Base-by-base conservation (phyloP, 345 rosid genomes). In the Camelina laxa region DNA sequence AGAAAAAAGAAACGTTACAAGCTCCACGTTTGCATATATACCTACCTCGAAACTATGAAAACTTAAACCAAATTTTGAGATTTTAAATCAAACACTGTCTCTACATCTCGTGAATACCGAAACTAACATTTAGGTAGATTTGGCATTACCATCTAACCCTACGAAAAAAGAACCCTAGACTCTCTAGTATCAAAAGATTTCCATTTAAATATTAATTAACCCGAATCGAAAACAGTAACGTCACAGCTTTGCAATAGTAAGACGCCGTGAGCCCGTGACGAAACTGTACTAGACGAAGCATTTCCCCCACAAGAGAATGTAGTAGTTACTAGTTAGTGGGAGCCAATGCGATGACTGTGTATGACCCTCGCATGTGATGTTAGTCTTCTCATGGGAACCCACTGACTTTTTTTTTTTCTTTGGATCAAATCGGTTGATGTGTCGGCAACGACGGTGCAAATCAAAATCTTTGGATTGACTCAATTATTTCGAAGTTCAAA, bases 21-120 rank as follows among this genome's bases (percentile, higher is more conserved):
- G 41, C 59, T 74, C 66, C 72, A 74, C 14, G 77, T 42, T 65
- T 57, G 27, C 35, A 65, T 66, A 65, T 45, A 65, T 57, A 56
- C 67, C 67, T 36, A 67, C 64, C 65, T 54, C 65, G 22, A 58
- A 39, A 8, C 60, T 59, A 38, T 17, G 38, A 19, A 58, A 35
- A 44, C 49, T 19, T 27, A 48, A 47, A 66, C 53, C 17, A 74
- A 65, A 7, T 1, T 35, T n/a, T 7, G 42, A 35, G 36, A 74
- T 16, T 73, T 65, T 56, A 65, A 50, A 48, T 60, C 36, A 20
- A 2, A 14, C 1, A 31, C 2, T 11, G 74, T 42, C 30, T 53
- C 11, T 53, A n/a, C 10, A 54, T 14, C 7, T 39, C 17, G 11
- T 33, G 41, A 21, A 50, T 17, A 72, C 50, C 45, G 35, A 72